These are phyloP conservation scores for Globisporangium viniferum DNA, from an alignment of 352 stramenopile species.

Conservation along the genomic window DNA sequence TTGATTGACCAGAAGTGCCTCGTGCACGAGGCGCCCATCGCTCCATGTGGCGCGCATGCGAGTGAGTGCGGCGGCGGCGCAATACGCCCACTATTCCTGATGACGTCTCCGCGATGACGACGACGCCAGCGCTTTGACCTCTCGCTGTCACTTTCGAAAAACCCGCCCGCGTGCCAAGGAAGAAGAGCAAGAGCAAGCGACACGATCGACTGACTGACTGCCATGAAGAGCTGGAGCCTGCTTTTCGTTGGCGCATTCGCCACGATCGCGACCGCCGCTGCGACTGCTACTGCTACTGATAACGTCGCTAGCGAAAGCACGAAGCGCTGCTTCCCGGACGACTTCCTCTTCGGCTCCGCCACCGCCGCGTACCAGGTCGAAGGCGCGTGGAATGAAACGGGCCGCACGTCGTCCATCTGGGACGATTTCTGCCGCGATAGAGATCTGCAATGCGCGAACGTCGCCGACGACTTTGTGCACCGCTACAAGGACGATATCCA, in stretches of 20 bases:
- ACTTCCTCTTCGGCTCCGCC: constrained; percentile 87
- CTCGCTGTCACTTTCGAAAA: constrained; percentile 3
- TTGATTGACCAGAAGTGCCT: background rate
- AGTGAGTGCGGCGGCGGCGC: background rate
- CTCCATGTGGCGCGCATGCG: background rate
- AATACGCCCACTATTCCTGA: background rate
- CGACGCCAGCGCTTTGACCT: background rate
- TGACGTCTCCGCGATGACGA: background rate
- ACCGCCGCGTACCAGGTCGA: constrained; percentile 94
- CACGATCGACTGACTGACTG: background rate
- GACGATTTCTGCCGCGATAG: constrained; percentile 86
- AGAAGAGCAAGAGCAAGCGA: background rate
- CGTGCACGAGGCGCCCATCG: background rate
- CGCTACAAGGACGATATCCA: constrained; percentile 89
- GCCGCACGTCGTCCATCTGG: constrained; percentile 89
- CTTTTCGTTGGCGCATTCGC: background rate
- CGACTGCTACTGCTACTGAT: background rate
- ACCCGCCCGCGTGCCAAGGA: background rate
- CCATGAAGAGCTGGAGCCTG: constrained; percentile 4
- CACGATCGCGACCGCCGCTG: background rate
- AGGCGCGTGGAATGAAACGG: constrained; percentile 79
- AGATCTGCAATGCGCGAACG: constrained; percentile 81
- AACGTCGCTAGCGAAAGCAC: background rate
- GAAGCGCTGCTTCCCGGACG: constrained; percentile 53
- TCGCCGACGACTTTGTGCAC: constrained; percentile 94